Evolutionary conservation across 2,329 filamentous ascomycete genomes (phyloP), one percentile per base, ranked within the genome.

Genomic region (Bretziella fagacearum): DNA sequence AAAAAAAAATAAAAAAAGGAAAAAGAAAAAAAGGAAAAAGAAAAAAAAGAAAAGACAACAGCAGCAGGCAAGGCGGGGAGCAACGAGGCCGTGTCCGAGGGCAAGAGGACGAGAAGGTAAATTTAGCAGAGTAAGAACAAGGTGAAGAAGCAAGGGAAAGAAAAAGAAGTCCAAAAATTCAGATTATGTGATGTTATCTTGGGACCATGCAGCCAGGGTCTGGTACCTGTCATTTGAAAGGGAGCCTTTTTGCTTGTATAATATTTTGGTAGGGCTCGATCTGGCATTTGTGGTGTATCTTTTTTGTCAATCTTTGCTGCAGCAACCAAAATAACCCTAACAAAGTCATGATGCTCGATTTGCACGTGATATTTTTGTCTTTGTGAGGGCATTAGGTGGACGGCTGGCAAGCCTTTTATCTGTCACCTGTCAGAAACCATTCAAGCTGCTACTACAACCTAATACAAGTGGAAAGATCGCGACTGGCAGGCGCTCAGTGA

Each of bases 151-250:
- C 6, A 6, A 13, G 20, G 25, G 10, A 15, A 39, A 39, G 25
- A 27, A 30, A 17, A 42, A 42, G 11, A 17, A 42, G 17, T 11
- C n/a, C n/a, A 42, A 18, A 36, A 44, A 44, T 20, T 22, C 20
- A 23, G 17, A 33, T 43, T 43, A 29, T 30, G 11, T 39, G 17
- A 8, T 10, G 15, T 6, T 13, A 3, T 39, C 18, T 20, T 20
- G 15, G 35, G 62, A 52, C 13, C 61, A 63, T 17, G 35, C 18
- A 23, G 15, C 41, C 26, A 20, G 41, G 41, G 35, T 39, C 18
- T n/a, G 15, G 23, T 8, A 39, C 15, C 33, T 39, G 7, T 39
- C 13, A 6, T n/a, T 5, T n/a, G 36, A 6, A 20, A 22, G 17
- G 17, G 17, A 42, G 40, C n/a, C 20, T 6, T 22, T n/a, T 42